Conservation (phyloP, 768 basidiomycete genomes). For the Ephemerocybe angulata region DNA sequence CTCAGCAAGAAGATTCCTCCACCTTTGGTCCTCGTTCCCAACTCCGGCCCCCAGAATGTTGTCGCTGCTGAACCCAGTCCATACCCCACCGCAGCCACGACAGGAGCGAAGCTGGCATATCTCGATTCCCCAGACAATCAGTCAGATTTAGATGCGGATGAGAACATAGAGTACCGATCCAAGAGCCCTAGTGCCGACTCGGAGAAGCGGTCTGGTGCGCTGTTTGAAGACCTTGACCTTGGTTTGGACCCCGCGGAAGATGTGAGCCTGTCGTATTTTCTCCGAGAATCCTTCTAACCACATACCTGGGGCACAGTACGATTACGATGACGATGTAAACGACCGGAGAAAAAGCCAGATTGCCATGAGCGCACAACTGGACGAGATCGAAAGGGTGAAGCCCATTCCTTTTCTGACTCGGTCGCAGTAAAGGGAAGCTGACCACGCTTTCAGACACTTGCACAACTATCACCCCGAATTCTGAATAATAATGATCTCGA, state of each 20-base stretch:
- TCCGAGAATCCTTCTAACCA: background rate
- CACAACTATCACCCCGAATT: slow-evolving; percentile 61
- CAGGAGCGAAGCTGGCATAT: slow-evolving; percentile 42
- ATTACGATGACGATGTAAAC: slow-evolving; percentile 67
- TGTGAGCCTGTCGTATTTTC: slow-evolving; percentile 26
- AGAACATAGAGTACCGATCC: slow-evolving; percentile 37
- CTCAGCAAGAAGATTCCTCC: slow-evolving; percentile 49
- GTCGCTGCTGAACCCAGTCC: slow-evolving; percentile 36
- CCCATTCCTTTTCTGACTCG: background rate
- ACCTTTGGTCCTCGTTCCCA: slow-evolving; percentile 50
- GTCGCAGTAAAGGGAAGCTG: background rate
- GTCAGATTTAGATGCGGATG: slow-evolving; percentile 26
- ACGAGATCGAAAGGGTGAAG: slow-evolving; percentile 70
- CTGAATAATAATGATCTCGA: slow-evolving; percentile 39
- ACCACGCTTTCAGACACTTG: slow-evolving; percentile 45
- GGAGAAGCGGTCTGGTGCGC: slow-evolving; percentile 45
- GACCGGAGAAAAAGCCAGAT: slow-evolving; percentile 74
- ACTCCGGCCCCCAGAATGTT: slow-evolving; percentile 26
- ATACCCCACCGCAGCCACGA: slow-evolving; percentile 31
- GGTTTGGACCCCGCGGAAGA: slow-evolving; percentile 46
- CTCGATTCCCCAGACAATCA: slow-evolving; percentile 28
- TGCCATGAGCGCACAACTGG: slow-evolving; percentile 69
- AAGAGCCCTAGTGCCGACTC: slow-evolving; percentile 36
- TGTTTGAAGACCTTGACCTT: slow-evolving; percentile 51
- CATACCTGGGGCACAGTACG: slow-evolving; percentile 44